These are phyloP conservation scores for Lepiota venenata DNA, from an alignment of 768 basidiomycete genomes.

Conservation along the genomic window DNA sequence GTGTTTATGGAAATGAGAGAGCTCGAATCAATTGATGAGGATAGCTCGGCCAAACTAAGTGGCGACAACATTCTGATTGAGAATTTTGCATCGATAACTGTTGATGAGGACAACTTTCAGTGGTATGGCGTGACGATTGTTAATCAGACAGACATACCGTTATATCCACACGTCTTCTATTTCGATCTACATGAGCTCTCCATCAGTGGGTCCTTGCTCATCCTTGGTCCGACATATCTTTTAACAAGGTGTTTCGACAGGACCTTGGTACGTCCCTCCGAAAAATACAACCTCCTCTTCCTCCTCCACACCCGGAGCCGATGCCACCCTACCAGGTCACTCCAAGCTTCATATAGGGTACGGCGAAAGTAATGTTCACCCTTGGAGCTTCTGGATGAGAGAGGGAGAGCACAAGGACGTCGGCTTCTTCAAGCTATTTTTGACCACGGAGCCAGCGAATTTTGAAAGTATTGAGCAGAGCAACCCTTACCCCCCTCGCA, in stretches of 20 bases:
- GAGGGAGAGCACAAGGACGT: too few species aligned
- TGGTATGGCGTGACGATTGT: slow-evolving; percentile 25
- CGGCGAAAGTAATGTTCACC: too few species aligned
- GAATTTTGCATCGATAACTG: slow-evolving; percentile 22
- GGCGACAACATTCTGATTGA: slow-evolving; percentile 25
- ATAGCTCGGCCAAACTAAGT: slow-evolving; percentile 15
- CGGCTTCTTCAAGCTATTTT: too few species aligned
- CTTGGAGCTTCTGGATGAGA: too few species aligned
- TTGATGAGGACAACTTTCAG: slow-evolving; percentile 14
- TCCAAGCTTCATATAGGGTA: slow-evolving; percentile 31
- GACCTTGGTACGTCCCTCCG: slow-evolving; percentile 27
- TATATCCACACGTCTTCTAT: slow-evolving; percentile 39
- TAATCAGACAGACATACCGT: slow-evolving; percentile 27
- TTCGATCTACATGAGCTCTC: slow-evolving; percentile 38
- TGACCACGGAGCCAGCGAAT: too few species aligned
- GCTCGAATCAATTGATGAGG: slow-evolving; percentile 15
- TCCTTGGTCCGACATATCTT: too few species aligned
- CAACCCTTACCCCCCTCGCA: background rate
- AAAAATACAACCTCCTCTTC: too few species aligned
- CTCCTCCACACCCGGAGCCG: slow-evolving; percentile 19
- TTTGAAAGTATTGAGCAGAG: slow-evolving; percentile 29
- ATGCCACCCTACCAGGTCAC: slow-evolving; percentile 21
- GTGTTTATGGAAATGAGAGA: too few species aligned
- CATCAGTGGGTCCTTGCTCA: slow-evolving; percentile 24
- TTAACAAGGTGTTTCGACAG: background rate